phyloP scores from a whole-genome alignment of 371 early-diverging fungal genomes.

The Apophysomyces elegans region DNA sequence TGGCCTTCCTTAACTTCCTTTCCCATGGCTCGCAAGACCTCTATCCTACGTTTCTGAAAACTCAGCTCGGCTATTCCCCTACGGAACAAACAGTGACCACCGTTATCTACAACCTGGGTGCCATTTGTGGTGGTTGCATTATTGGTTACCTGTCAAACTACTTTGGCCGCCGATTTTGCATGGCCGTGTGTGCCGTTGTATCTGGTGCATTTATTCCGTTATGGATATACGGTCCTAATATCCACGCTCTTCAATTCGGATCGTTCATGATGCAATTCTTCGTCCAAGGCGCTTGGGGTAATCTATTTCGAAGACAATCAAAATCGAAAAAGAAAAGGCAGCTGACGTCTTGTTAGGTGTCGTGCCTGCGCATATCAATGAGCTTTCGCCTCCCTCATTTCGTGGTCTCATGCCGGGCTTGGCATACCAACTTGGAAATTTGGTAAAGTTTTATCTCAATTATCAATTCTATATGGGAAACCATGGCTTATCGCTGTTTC shows the following conservation, averaged over 20 bases:
- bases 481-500: background rate
- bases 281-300: slow-evolving; percentile 74
- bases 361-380: slow-evolving; percentile 74
- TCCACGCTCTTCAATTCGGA: slow-evolving; percentile 54
- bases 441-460: slow-evolving; percentile 28
- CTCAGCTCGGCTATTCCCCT: slow-evolving; percentile 58
- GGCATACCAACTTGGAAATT: slow-evolving; percentile 72
- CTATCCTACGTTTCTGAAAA: slow-evolving; percentile 69
- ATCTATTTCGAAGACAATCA: background rate
- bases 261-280: slow-evolving; percentile 69
- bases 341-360: slow-evolving; percentile 31
- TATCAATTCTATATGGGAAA: no score
- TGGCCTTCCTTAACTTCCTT: slow-evolving; percentile 71
- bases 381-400: slow-evolving; percentile 67
- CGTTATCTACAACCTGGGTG: slow-evolving; percentile 67
- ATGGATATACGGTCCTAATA: slow-evolving; percentile 60
- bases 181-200: slow-evolving; percentile 50
- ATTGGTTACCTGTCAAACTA: slow-evolving; percentile 70
- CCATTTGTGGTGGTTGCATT: slow-evolving; percentile 71
- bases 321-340: background rate
- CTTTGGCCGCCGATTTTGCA: slow-evolving; percentile 62
- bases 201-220: slow-evolving; percentile 70
- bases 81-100: slow-evolving; percentile 61
- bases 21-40: slow-evolving; percentile 76
- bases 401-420: slow-evolving; percentile 71